Evolutionary conservation across 148 eudicot genomes (phyloP).

Genomic region (Polygonum aviculare): DNA sequence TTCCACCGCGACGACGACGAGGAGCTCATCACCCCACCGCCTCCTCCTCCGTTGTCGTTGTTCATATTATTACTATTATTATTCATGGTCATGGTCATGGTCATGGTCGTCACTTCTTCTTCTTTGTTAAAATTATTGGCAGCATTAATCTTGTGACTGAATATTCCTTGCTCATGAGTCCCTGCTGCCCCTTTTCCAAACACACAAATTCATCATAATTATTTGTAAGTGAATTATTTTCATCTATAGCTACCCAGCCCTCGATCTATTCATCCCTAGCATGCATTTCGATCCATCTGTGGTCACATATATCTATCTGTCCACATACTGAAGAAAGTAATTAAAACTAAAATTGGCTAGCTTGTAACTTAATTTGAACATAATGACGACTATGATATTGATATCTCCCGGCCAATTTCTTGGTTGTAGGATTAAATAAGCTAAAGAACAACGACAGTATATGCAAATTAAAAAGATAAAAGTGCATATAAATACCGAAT

Average conservation of each 20-base stretch:
- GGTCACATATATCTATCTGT: not conserved
- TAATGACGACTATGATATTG: not conserved
- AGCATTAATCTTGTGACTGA: too few species aligned
- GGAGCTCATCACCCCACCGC: conserved; percentile 31
- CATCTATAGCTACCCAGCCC: not conserved
- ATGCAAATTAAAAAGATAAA: too few species aligned
- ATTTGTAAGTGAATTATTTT: not conserved
- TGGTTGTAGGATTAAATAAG: too few species aligned
- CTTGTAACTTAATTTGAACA: not conserved
- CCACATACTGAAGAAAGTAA: not conserved
- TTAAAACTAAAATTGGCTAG: too few species aligned
- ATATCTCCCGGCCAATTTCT: not conserved
- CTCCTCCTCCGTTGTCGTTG: conserved; percentile 5
- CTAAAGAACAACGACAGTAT: too few species aligned
- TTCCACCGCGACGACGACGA: conserved; percentile 42
- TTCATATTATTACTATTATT: conserved; percentile 12
- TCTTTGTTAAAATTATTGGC: too few species aligned
- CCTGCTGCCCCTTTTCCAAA: too few species aligned
- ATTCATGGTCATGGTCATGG: conserved; percentile 8
- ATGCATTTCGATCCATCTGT: not conserved
- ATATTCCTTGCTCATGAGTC: too few species aligned
- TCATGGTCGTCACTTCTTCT: too few species aligned
- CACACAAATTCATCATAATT: too few species aligned
- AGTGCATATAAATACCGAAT: not conserved
- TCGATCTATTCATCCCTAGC: not conserved